phyloP scores from a whole-genome alignment of 2,329 filamentous ascomycete genomes.

The Ascochyta pisi region DNA sequence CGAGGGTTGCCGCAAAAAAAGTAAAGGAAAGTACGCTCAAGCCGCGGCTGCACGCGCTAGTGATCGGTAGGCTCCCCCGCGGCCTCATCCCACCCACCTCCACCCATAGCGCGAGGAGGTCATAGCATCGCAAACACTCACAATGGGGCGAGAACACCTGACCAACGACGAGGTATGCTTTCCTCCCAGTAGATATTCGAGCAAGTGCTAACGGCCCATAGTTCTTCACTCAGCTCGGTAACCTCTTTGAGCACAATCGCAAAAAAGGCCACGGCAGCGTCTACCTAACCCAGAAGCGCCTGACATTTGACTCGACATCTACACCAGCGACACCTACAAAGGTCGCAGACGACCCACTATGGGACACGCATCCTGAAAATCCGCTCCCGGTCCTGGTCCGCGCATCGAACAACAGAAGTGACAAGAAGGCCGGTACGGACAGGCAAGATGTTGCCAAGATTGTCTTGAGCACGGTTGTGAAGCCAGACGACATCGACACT shows the following conservation, averaged over 20 bases:
- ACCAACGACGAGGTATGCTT: conserved; percentile 67
- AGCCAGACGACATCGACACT: conserved; percentile 73
- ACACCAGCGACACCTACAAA: conserved; percentile 44
- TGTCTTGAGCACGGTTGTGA: conserved; percentile 84
- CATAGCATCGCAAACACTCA: conserved; percentile 31
- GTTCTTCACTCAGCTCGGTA: conserved; percentile 75
- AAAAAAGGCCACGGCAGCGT: conserved; percentile 75
- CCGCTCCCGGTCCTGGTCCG: conserved; percentile 79
- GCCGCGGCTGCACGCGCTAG: conserved; percentile 11
- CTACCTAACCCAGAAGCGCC: conserved; percentile 77
- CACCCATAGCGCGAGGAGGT: conserved; percentile 28
- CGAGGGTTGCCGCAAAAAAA: conserved; percentile 37
- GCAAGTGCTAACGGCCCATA: conserved; percentile 43
- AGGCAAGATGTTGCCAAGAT: conserved; percentile 62
- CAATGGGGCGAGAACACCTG: conserved; percentile 60
- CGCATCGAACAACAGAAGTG: conserved; percentile 77
- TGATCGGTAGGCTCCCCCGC: conserved; percentile 24
- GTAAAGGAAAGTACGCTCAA: conserved; percentile 33
- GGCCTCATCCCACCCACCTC: conserved; percentile 22
- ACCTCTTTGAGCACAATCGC: conserved; percentile 72
- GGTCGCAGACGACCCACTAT: conserved; percentile 60
- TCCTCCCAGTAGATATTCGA: conserved; percentile 20
- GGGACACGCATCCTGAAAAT: conserved; percentile 65
- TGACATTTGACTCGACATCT: conserved; percentile 54
- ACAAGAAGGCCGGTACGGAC: conserved; percentile 54